Conservation (phyloP, 805 yeast genomes). For the Zygosaccharomyces siamensis region DNA sequence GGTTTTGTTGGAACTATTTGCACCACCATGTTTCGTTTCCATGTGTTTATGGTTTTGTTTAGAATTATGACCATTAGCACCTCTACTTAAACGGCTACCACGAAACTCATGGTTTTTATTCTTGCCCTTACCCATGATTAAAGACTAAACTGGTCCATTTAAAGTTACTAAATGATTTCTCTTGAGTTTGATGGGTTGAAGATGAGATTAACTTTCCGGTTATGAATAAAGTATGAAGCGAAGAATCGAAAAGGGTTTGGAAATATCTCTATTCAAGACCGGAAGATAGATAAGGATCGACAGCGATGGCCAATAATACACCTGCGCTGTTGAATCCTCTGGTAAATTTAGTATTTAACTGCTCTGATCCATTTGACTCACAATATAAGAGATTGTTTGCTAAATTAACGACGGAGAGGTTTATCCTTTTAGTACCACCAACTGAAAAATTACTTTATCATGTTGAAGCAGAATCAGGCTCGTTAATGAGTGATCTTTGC, state of each 20-base stretch:
- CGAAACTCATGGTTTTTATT: conserved; percentile 45
- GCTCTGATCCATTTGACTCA: conserved; percentile 47
- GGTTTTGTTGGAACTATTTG: conserved; percentile 32
- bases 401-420: conserved; percentile 46
- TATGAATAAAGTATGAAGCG: not conserved
- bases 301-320: conserved; percentile 36
- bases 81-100: conserved; percentile 33
- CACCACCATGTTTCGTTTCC: conserved; percentile 34
- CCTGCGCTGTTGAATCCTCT: conserved; percentile 60
- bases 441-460: conserved; percentile 41
- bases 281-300: not conserved
- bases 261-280: not conserved
- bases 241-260: conserved; percentile 6
- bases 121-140: conserved; percentile 38
- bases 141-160: not conserved
- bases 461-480: conserved; percentile 37
- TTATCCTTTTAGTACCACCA: conserved; percentile 61
- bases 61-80: conserved; percentile 54
- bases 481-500: conserved; percentile 48
- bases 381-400: conserved; percentile 46
- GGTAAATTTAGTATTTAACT: conserved; percentile 60
- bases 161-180: not conserved
- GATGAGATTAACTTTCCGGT: not conserved
- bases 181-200: not conserved
- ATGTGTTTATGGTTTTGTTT: conserved; percentile 46